These are phyloP conservation scores for Pachysolen tannophilus DNA, from an alignment of 805 yeast genomes.

Conservation along the genomic window DNA sequence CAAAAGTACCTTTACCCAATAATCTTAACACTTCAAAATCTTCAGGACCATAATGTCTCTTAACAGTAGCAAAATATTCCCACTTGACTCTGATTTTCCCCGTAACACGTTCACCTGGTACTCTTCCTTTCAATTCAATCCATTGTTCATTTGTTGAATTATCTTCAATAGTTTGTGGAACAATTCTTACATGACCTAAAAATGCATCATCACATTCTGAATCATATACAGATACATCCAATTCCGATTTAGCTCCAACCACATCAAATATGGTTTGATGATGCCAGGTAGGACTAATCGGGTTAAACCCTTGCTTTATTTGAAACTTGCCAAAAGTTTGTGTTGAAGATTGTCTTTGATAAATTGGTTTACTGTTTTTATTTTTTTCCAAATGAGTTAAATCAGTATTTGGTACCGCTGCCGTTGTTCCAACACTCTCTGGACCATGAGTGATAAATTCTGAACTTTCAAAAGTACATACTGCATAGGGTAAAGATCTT, in stretches of 20 bases:
- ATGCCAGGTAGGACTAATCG: slow-evolving; percentile 76
- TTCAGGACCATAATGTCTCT: slow-evolving; percentile 82
- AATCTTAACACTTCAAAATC: slow-evolving; percentile 90
- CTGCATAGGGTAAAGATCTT: slow-evolving; percentile 75
- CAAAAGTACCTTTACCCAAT: slow-evolving; percentile 95
- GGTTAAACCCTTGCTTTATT: slow-evolving; percentile 32
- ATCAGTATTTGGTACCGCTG: neutral
- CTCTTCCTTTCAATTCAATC: slow-evolving; percentile 67
- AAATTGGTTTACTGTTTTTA: slow-evolving; percentile 25
- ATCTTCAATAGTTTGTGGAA: slow-evolving; percentile 46
- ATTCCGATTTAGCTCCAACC: slow-evolving; percentile 71
- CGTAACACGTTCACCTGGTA: slow-evolving; percentile 63
- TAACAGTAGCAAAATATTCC: slow-evolving; percentile 60
- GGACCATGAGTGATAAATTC: slow-evolving; percentile 86
- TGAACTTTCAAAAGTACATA: slow-evolving; percentile 84
- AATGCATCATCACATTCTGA: slow-evolving; percentile 74
- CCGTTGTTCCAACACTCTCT: slow-evolving; percentile 28
- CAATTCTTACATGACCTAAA: slow-evolving; percentile 74
- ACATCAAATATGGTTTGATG: slow-evolving; percentile 93
- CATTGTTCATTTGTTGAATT: slow-evolving; percentile 52
- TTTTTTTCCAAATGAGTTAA: slow-evolving; percentile 14
- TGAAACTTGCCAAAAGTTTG: slow-evolving; percentile 22
- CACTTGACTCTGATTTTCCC: slow-evolving; percentile 76
- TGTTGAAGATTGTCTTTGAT: slow-evolving; percentile 36
- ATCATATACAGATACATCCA: slow-evolving; percentile 90